A percentile compares a stretch with the other conserved stretches of the same genome.
Evolutionary conservation across 31 red algal species (phyloP).

Genomic region (Asparagopsis taxiformis): DNA sequence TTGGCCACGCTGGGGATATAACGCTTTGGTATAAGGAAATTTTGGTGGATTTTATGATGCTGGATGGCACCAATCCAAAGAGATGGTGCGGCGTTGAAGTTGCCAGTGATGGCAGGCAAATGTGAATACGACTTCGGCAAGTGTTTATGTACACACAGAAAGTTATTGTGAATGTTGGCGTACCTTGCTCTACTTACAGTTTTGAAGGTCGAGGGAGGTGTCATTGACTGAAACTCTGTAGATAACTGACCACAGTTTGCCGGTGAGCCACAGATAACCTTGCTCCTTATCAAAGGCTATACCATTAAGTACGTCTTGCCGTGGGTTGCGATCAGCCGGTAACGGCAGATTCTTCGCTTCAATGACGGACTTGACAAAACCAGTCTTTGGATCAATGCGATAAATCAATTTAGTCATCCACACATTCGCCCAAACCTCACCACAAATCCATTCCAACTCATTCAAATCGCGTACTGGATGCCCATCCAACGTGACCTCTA

Average conservation of each 20-base stretch:
- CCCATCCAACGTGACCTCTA: slow-evolving; percentile 45
- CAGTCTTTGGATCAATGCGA: slow-evolving; percentile 60
- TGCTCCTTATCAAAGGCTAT: slow-evolving; percentile 62
- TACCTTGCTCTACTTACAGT: slow-evolving; percentile 17
- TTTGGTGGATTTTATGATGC: too few relatives aligned
- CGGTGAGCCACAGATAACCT: slow-evolving; percentile 70
- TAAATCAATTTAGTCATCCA: slow-evolving; percentile 57
- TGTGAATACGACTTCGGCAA: too few relatives aligned
- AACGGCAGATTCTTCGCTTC: slow-evolving; percentile 28
- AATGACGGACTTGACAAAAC: slow-evolving; percentile 50
- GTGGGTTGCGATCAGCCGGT: not conserved
- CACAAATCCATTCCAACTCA: slow-evolving; percentile 76
- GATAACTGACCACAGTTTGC: slow-evolving; percentile 64
- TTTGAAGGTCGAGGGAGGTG: slow-evolving; percentile 38
- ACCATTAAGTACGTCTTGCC: slow-evolving; percentile 61
- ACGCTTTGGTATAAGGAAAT: too few relatives aligned
- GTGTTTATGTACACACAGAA: not conserved
- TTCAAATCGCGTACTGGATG: slow-evolving; percentile 41
- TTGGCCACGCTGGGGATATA: too few relatives aligned
- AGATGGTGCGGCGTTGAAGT: too few relatives aligned
- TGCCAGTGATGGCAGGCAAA: too few relatives aligned
- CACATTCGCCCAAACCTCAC: slow-evolving; percentile 77
- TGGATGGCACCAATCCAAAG: too few relatives aligned
- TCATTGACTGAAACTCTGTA: slow-evolving; percentile 68
- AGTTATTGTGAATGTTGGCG: not conserved